Conservation (phyloP, 495 filamentous ascomycete species). For the Penicillium atrosanguineum region DNA sequence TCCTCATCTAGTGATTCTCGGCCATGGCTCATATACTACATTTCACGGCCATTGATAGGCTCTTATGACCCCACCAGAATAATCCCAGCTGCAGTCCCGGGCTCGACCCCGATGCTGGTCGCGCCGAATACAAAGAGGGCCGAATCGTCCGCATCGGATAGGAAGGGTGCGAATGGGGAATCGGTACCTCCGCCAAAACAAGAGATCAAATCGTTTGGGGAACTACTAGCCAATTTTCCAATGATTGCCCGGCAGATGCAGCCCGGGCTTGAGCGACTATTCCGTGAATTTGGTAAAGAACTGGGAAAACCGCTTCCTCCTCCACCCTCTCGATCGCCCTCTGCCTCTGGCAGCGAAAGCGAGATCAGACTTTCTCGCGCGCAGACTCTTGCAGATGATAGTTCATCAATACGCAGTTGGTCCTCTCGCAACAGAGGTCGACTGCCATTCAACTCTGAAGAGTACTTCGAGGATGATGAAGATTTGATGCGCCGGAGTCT, state of each 20-base stretch:
- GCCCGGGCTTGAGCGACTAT: constrained; percentile 82
- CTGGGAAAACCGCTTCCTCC: constrained; percentile 82
- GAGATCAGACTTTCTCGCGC: constrained; percentile 23
- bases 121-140: constrained; percentile 20
- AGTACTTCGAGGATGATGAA: constrained; percentile 77
- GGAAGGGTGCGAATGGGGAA: constrained; percentile 35
- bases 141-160: constrained; percentile 17
- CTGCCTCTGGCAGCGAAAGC: constrained; percentile 30
- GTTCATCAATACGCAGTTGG: constrained; percentile 36
- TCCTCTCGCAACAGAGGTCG: constrained; percentile 34
- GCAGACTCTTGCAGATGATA: constrained; percentile 29
- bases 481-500: constrained; percentile 79
- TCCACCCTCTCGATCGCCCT: constrained; percentile 61
- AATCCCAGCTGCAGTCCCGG: constrained; percentile 55
- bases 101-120: constrained; percentile 13
- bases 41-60: constrained; percentile 87
- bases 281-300: constrained; percentile 81
- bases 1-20: constrained; percentile 74
- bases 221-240: constrained; percentile 87
- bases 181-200: constrained; percentile 64
- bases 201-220: constrained; percentile 85
- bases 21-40: constrained; percentile 96
- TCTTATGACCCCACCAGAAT: constrained; percentile 72
- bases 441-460: constrained; percentile 47
- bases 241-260: constrained; percentile 98